These are phyloP conservation scores for Durotheca rogersii DNA, from an alignment of 495 filamentous ascomycete genomes.

Conservation along the genomic window DNA sequence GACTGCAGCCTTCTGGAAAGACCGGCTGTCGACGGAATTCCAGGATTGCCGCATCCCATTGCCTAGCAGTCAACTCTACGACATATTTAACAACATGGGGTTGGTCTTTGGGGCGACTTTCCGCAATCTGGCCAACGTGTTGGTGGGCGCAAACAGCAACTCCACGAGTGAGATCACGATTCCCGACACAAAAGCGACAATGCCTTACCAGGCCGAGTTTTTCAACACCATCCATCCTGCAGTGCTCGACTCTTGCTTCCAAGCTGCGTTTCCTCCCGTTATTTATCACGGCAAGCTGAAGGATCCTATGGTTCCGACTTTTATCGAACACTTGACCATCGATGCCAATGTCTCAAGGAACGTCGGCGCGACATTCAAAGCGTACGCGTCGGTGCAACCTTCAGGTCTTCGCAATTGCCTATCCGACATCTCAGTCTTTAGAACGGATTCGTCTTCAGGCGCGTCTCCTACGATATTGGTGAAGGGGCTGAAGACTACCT, in stretches of 20 bases:
- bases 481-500: neutral
- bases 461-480: neutral
- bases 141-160: neutral
- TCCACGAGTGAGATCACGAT: slow-evolving; percentile 4
- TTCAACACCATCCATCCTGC: slow-evolving; percentile 41
- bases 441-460: neutral
- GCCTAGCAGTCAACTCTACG: slow-evolving; percentile 6
- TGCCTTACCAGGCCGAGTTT: slow-evolving; percentile 35
- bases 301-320: slow-evolving; percentile 17
- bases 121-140: slow-evolving; percentile 5
- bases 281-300: slow-evolving; percentile 3
- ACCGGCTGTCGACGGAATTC: neutral
- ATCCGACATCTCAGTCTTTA: neutral
- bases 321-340: slow-evolving; percentile 20
- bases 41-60: neutral
- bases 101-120: slow-evolving; percentile 25
- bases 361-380: neutral
- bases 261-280: slow-evolving; percentile 9
- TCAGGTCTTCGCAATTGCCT: neutral
- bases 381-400: neutral
- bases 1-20: neutral
- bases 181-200: slow-evolving; percentile 29
- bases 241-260: slow-evolving; percentile 29
- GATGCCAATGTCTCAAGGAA: slow-evolving; percentile 11
- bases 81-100: slow-evolving; percentile 16